These are phyloP conservation scores for Colletotrichum sojae DNA, from an alignment of 2,329 filamentous ascomycete genomes.

Conservation along the genomic window DNA sequence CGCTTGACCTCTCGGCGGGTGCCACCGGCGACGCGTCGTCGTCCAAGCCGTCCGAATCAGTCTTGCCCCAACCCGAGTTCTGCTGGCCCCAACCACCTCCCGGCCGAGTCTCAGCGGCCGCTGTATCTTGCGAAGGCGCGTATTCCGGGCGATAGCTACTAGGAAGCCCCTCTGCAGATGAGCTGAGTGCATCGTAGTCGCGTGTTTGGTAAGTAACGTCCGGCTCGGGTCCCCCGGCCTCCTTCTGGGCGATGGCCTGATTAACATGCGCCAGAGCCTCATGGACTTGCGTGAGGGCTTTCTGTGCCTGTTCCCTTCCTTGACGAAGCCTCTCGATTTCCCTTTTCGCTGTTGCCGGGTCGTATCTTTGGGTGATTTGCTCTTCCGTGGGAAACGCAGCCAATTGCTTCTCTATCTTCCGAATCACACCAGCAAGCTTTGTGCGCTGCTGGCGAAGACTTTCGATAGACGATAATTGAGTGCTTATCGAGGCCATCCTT, in stretches of 20 bases:
- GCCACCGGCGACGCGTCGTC: conserved; percentile 62
- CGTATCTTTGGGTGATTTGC: background rate
- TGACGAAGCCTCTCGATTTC: background rate
- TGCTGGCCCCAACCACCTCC: conserved; percentile 29
- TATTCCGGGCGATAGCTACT: background rate
- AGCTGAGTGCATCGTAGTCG: conserved; percentile 28
- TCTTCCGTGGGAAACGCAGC: conserved; percentile 7
- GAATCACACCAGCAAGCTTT: background rate
- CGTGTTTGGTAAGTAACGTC: conserved; percentile 4
- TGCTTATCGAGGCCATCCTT: conserved; percentile 3
- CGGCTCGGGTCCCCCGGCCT: background rate
- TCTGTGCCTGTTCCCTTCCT: background rate
- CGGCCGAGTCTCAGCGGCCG: conserved; percentile 1
- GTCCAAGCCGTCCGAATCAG: conserved; percentile 38
- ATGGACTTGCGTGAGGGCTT: background rate
- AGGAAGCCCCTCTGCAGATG: conserved; percentile 3
- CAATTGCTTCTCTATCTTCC: conserved; percentile 2
- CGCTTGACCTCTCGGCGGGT: conserved; percentile 41
- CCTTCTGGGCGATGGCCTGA: conserved; percentile 8
- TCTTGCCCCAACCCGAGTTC: conserved; percentile 15
- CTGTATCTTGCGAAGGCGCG: conserved; percentile 12
- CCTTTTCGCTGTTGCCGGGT: background rate
- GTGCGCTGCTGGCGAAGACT: conserved; percentile 10
- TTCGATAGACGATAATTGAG: conserved; percentile 2
- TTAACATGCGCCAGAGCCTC: conserved; percentile 9